phyloP scores from a whole-genome alignment of 495 filamentous ascomycete genomes.

The Tuber indicum region DNA sequence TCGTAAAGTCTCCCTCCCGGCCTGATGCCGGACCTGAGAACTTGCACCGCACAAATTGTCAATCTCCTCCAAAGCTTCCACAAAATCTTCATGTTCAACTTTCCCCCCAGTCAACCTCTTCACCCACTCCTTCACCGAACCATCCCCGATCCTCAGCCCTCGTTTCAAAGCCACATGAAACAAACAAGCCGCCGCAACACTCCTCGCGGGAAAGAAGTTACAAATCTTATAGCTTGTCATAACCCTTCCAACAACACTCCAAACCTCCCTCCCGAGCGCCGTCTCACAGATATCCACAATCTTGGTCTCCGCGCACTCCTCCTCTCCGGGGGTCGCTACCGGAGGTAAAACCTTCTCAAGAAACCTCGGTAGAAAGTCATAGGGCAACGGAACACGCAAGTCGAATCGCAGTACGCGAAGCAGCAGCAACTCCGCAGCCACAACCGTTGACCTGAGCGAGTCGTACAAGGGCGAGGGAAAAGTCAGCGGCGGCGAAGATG shows the following conservation, averaged over 20 bases:
- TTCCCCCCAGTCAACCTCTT: conserved; percentile 41
- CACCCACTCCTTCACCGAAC: conserved; percentile 38
- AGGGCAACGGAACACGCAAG: conserved; percentile 43
- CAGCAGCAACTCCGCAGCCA: conserved; percentile 46
- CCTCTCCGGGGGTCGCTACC: conserved; percentile 36
- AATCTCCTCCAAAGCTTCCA: conserved; percentile 42
- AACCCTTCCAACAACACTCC: conserved; percentile 40
- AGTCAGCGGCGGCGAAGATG: conserved; percentile 37
- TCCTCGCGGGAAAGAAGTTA: conserved; percentile 45
- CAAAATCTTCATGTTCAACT: conserved; percentile 45
- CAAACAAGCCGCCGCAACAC: conserved; percentile 45
- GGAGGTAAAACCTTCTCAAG: conserved; percentile 43
- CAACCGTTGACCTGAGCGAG: conserved; percentile 45
- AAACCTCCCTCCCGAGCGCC: conserved; percentile 42
- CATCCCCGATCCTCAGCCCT: conserved; percentile 23
- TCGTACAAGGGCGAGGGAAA: conserved; percentile 46
- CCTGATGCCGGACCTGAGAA: neutral
- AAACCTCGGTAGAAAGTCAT: conserved; percentile 45
- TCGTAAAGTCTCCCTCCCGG: neutral
- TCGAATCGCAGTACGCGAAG: conserved; percentile 47
- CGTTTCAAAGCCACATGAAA: conserved; percentile 40
- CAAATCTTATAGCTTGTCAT: conserved; percentile 43
- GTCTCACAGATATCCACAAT: conserved; percentile 44
- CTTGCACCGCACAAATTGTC: conserved; percentile 9
- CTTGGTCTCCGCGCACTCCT: conserved; percentile 44